These are phyloP conservation scores for Ulota crispa DNA, from an alignment of 225 moss, liverwort and hornwort genomes.

Conservation along the genomic window DNA sequence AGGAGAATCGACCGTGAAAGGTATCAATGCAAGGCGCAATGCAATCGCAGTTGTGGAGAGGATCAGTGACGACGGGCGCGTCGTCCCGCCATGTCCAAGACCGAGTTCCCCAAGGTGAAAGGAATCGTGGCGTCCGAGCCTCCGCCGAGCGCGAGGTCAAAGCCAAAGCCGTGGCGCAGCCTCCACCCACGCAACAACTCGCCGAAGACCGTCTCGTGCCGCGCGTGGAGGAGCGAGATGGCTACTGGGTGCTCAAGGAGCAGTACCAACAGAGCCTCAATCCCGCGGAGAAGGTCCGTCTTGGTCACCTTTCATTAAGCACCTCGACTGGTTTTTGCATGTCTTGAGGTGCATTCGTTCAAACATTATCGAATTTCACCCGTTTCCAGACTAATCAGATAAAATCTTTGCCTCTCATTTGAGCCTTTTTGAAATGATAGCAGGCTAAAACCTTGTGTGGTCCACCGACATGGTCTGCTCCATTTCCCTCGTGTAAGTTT, in stretches of 20 bases:
- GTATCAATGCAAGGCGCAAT: constrained; percentile 29
- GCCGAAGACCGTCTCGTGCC: constrained; percentile 42
- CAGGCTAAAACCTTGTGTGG: neutral
- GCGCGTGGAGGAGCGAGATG: constrained; percentile 65
- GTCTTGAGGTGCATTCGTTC: neutral
- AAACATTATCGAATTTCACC: neutral
- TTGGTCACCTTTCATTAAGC: neutral
- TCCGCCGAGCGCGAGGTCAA: constrained; percentile 57
- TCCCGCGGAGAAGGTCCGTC: constrained; percentile 66
- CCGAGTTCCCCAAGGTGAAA: neutral
- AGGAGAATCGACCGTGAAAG: neutral
- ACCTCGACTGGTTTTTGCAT: too few species aligned
- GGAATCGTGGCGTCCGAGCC: constrained; percentile 14
- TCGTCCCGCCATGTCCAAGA: neutral
- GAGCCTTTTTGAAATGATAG: neutral
- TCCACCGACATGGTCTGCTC: neutral
- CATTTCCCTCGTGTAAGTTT: neutral
- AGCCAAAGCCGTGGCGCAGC: constrained; percentile 30
- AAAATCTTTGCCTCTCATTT: neutral
- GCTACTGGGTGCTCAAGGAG: constrained; percentile 77
- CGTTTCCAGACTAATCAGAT: neutral
- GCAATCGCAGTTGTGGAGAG: constrained; percentile 38
- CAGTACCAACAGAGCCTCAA: constrained; percentile 61
- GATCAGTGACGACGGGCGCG: constrained; percentile 14
- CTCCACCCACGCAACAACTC: constrained; percentile 5